These are phyloP conservation scores for Plasmodium reichenowi DNA, from an alignment of 169 alveolate species.

Conservation along the genomic window DNA sequence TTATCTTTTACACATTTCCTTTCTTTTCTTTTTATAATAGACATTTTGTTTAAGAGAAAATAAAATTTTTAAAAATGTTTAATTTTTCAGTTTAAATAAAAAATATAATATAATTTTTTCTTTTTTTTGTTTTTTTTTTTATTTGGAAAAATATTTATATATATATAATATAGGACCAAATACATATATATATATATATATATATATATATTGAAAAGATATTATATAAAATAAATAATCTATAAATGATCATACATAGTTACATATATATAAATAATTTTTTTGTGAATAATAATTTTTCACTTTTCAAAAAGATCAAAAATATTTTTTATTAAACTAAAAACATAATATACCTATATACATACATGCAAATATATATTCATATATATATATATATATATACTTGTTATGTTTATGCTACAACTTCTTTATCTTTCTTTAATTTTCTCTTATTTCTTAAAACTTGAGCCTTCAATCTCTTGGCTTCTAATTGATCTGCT, in stretches of 20 bases:
- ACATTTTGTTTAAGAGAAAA: no score
- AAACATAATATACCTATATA: constrained; percentile 4
- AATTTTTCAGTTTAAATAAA: no score
- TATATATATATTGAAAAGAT: no score
- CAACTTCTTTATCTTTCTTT: constrained; percentile 76
- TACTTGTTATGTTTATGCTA: constrained; percentile 13
- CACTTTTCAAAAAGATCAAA: constrained; percentile 2
- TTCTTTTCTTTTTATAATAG: no score
- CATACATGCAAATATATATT: neutral
- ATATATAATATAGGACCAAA: neutral
- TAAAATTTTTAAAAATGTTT: no score
- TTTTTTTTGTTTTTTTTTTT: neutral
- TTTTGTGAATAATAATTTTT: neutral
- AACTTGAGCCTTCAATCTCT: constrained; percentile 89
- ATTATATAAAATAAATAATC: no score
- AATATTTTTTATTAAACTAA: constrained; percentile 1
- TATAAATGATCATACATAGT: neutral
- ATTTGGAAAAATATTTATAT: neutral
- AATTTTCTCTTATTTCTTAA: constrained; percentile 85
- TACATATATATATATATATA: neutral
- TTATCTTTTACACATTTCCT: no score
- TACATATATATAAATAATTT: neutral
- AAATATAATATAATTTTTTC: no score
- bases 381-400: constrained; percentile 12
- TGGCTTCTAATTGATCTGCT: constrained; percentile 91